Base-by-base conservation (phyloP, 805 yeast species). In the Wickerhamomyces xylosicus region DNA sequence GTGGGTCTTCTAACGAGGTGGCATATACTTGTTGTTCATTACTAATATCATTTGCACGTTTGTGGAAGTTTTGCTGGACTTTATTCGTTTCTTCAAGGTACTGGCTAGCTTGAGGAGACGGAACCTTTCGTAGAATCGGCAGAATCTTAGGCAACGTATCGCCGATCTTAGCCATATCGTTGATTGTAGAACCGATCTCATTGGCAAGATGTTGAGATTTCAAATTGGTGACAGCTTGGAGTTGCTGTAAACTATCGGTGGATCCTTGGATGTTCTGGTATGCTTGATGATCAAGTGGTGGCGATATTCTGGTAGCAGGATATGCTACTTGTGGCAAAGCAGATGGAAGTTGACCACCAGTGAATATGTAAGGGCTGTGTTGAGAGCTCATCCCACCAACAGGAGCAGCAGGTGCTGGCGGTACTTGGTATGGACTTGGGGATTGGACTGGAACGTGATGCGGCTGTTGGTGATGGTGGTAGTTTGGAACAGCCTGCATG, bases 111-210 rank as follows among this genome's bases (percentile, higher is more conserved):
- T 35, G 38, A 5, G 21, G 22, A 6, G 34, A 19, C 5, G 15
- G 29, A 11, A 11, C 22, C n/a, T 40, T 33, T 29, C 41, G 35
- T 14, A 50, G 33, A 1, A 42, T 43, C 7, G 56, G 59, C 3
- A 48, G 52, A n/a, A 54, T 38, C 28, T 47, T 49, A 0, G 58
- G 58, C 5, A 49, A 37, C 11, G 45, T 40, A 19, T 50, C 58
- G 15, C 54, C 42, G 18, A 54, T 45, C 34, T 37, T 48, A 14
- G 52, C 15, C 1, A 49, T 50, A 40, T 54, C 59, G 4, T 44
- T 37, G 13, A 39, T 40, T 2, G 53, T 47, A 3, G 51, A 43
- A 15, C 48, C 37, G 3, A 52, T 36, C n/a, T 47, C 47, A 28
- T 44, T 44, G 17, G 39, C 28, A 16, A 52, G 38, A n/a, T 35